These are phyloP conservation scores for Rhodotorula toruloides DNA, from an alignment of 768 basidiomycete species.

Conservation along the genomic window DNA sequence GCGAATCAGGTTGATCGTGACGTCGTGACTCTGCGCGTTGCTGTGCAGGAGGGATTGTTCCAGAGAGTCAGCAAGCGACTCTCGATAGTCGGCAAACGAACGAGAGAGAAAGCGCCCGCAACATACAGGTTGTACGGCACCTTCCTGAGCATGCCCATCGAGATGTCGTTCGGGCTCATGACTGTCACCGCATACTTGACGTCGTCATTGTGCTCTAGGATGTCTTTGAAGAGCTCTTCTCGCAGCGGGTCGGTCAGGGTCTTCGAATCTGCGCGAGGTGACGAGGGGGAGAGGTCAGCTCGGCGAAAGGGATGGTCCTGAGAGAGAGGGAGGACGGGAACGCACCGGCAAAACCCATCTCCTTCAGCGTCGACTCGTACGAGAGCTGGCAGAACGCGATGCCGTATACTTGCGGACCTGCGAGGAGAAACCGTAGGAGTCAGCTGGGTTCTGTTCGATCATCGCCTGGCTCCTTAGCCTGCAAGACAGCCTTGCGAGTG, in stretches of 20 bases:
- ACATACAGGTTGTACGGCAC: slow-evolving; percentile 68
- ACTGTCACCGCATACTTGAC: slow-evolving; percentile 51
- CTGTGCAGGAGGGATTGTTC: slow-evolving; percentile 1
- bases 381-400: slow-evolving; percentile 83
- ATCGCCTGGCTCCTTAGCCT: neutral
- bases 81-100: too few relatives aligned
- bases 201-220: slow-evolving; percentile 53
- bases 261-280: slow-evolving; percentile 70
- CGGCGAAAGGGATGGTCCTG: neutral
- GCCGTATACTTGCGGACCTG: slow-evolving; percentile 82
- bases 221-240: slow-evolving; percentile 59
- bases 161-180: slow-evolving; percentile 80
- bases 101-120: neutral
- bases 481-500: neutral
- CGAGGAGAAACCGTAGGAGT: neutral
- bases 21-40: slow-evolving; percentile 80
- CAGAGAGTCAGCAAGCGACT: neutral
- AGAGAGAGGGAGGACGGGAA: neutral
- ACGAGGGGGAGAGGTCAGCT: neutral
- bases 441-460: neutral
- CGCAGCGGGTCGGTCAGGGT: slow-evolving; percentile 69
- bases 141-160: slow-evolving; percentile 77
- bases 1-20: slow-evolving; percentile 80
- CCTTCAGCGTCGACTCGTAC: slow-evolving; percentile 67
- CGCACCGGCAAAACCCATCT: slow-evolving; percentile 84